Evolutionary conservation across 768 basidiomycete species (phyloP), one percentile per base, ranked within the genome.

Genomic region (Hygrocybe punicea): DNA sequence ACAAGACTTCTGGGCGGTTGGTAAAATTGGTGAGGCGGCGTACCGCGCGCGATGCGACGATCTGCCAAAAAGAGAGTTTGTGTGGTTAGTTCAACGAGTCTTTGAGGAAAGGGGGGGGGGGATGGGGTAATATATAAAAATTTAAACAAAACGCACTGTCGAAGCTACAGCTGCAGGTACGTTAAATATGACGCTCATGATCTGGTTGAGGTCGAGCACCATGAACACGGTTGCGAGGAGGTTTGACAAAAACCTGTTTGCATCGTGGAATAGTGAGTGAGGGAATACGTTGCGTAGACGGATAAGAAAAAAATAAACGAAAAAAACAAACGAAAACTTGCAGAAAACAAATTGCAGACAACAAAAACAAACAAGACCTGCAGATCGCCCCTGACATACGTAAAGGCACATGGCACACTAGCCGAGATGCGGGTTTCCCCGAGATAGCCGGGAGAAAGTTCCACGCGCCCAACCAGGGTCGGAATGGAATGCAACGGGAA

Each of bases 161-260:
- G 83, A 84, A 3, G 82, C 79, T 58, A 87, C 81, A 16, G 85
- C 85, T 34, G 86, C 85, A 3, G 86, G 86, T 42, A 88, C 85
- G 61, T 88, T 88, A 46, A 81, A 82, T 53, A 88, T 84, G 67
- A 89, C 82, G 33, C 83, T 84, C 84, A 87, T 85, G 55, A 87
- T 80, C n/a, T 82, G 76, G 61, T 87, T 87, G 52, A 87, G 72
- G 69, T 88, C 77, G 14, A 88, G 69, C 40, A 87, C 68, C 84
- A 87, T 86, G 69, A 86, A 87, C 1, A 83, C 70, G n/a, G 82
- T 78, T 17, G 78, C 76, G 37, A 79, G 60, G 24, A 75, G 58
- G 60, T 76, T 76, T 17, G 69, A 74, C 34, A 80, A 40, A 65
- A 82, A 82, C 6, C 80, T 81, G 3, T 45, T 16, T 17, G 21